Evolutionary conservation across 2,329 filamentous ascomycete species (phyloP), one percentile per base, ranked within the genome.

Genomic region (Aspergillus bombycis): DNA sequence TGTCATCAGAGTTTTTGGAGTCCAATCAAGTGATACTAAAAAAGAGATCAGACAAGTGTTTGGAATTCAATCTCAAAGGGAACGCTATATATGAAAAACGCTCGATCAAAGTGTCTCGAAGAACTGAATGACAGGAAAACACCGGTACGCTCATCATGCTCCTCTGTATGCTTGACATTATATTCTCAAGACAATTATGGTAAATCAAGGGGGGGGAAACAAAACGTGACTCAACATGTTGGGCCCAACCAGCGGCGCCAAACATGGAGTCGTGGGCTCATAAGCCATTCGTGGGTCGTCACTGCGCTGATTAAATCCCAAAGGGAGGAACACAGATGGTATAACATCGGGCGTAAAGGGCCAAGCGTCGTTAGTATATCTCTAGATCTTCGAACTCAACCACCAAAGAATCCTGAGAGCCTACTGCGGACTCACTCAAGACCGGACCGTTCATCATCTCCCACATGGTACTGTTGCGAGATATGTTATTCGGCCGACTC

Each of bases 321-420:
- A 38, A 38, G 11, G 21, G 19, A 52, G 16, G 34, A 52, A 21
- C 28, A 52, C 26, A 14, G 16, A 58, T 57, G 57, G 30, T 8
- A 59, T 52, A 23, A 19, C 21, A 52, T 52, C 28, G 9, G 26
- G n/a, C 12, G 26, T 6, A 7, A 46, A 53, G 41, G 38, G 23
- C 32, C 14, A n/a, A 30, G 23, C 55, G 46, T 43, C 28, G 41
- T 71, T 75, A 83, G 68, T 81, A 81, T 48, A 83, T 83, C 68
- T 84, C 82, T 70, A 84, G 64, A 70, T 83, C 81, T 69, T 83
- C 82, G 72, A 84, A 83, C 68, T 84, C 81, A 46, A 83, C 82
- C 45, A 82, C 75, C 69, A 84, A 70, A 45, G 77, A 77, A 65
- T 82, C 76, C 30, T 68, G 70, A 61, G 70, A 71, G 34, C 70